phyloP scores from a whole-genome alignment of 345 rosid genomes.

The Salix dunnii region DNA sequence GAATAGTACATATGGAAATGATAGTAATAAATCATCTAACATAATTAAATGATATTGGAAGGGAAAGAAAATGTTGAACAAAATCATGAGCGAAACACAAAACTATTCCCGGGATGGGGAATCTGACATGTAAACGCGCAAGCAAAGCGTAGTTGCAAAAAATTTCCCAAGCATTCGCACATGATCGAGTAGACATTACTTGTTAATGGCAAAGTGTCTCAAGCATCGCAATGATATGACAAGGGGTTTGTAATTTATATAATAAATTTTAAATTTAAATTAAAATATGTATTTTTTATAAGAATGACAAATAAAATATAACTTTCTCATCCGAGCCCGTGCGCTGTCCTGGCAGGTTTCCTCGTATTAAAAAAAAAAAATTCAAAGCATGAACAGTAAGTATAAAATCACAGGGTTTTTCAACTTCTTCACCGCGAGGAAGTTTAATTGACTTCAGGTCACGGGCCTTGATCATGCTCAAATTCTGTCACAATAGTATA shows the following conservation, averaged over 20 bases:
- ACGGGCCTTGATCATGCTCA: neutral
- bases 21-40: neutral
- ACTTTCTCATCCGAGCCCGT: too few species aligned
- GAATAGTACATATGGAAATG: neutral
- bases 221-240: too few species aligned
- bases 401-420: neutral
- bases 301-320: too few species aligned
- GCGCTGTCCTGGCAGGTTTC: rapidly evolving
- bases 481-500: neutral
- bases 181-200: neutral
- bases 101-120: too few species aligned
- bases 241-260: too few species aligned
- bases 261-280: too few species aligned
- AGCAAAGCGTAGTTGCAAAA: neutral
- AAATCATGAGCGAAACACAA: neutral
- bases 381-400: neutral
- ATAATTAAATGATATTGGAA: neutral
- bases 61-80: neutral
- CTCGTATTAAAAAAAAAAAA: too few species aligned
- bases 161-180: neutral
- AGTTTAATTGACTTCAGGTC: neutral
- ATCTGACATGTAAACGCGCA: neutral
- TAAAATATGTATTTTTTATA: too few species aligned
- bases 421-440: neutral
- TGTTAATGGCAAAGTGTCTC: neutral